phyloP scores from a whole-genome alignment of 257 asterid genomes.

The Catharanthus roseus region DNA sequence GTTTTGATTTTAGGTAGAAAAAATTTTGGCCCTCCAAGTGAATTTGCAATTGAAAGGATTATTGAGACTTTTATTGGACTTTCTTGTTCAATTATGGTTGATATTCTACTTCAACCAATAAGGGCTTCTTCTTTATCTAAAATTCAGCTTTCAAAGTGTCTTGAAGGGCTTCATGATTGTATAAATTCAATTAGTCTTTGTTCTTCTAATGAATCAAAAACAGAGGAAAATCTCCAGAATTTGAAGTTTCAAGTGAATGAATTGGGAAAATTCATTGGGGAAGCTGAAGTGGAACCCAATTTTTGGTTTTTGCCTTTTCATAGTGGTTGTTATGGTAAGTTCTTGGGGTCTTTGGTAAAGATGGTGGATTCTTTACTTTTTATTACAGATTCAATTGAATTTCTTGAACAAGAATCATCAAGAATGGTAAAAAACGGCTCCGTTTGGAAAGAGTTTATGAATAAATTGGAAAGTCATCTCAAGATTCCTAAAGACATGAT shows the following conservation, averaged over 20 bases:
- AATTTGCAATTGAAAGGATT: conserved; percentile 73
- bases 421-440: conserved; percentile 30
- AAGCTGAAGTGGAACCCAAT: conserved; percentile 81
- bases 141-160: conserved; percentile 41
- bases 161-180: conserved; percentile 33
- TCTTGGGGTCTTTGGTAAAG: conserved; percentile 49
- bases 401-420: conserved; percentile 45
- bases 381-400: conserved; percentile 37
- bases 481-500: conserved; percentile 35
- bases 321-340: conserved; percentile 42
- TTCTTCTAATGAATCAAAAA: conserved; percentile 12
- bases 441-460: too few relatives aligned
- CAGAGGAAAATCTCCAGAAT: conserved; percentile 31
- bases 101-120: conserved; percentile 63
- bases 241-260: conserved; percentile 34
- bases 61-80: conserved; percentile 77
- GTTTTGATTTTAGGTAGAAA: conserved; percentile 63
- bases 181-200: conserved; percentile 30
- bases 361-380: conserved; percentile 52
- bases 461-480: conserved; percentile 41
- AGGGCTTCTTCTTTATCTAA: conserved; percentile 70
- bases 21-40: conserved; percentile 61
- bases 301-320: conserved; percentile 84
- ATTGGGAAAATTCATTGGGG: conserved; percentile 52
- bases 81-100: conserved; percentile 72